A percentile compares a stretch with the other conserved stretches of the same genome.
Evolutionary conservation across 1,284 basidiomycete genomes (phyloP).

Genomic region (Polyporus tsugae): DNA sequence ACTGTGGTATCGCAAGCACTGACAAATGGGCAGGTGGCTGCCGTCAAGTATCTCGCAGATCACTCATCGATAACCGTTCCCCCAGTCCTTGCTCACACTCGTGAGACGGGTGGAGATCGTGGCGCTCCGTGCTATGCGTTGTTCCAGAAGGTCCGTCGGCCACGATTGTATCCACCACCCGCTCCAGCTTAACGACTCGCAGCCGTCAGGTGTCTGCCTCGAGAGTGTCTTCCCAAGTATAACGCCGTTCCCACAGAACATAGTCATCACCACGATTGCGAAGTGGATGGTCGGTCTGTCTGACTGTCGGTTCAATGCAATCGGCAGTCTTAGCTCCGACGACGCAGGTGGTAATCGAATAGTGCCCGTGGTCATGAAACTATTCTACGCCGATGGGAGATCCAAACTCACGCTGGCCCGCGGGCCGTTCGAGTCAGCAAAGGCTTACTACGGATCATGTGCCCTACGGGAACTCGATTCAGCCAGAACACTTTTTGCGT

Average conservation of each 20-base stretch:
- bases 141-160: slow-evolving; percentile 38
- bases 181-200: background rate
- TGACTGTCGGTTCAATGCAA: slow-evolving; percentile 37
- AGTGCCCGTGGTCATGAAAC: slow-evolving; percentile 39
- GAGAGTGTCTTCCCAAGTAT: slow-evolving; percentile 40
- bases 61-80: slow-evolving; percentile 42
- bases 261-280: slow-evolving; percentile 40
- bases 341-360: slow-evolving; percentile 28
- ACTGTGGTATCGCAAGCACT: background rate
- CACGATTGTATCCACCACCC: background rate
- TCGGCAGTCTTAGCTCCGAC: slow-evolving; percentile 40
- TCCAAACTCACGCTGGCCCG: slow-evolving; percentile 41
- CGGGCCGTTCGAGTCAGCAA: slow-evolving; percentile 41
- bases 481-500: slow-evolving; percentile 41
- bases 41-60: slow-evolving; percentile 40
- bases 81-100: slow-evolving; percentile 33
- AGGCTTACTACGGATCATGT: slow-evolving; percentile 44
- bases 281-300: slow-evolving; percentile 43
- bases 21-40: slow-evolving; percentile 38
- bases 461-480: slow-evolving; percentile 46
- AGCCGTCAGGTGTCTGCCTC: slow-evolving; percentile 42
- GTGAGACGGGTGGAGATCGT: slow-evolving; percentile 20
- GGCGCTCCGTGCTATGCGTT: slow-evolving; percentile 36
- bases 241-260: slow-evolving; percentile 36
- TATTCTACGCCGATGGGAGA: slow-evolving; percentile 43